Percentiles rank a stretch among this genome's conserved stretches.
Conservation (phyloP, 2,329 filamentous ascomycete species). For the Hypomyces rosellus region DNA sequence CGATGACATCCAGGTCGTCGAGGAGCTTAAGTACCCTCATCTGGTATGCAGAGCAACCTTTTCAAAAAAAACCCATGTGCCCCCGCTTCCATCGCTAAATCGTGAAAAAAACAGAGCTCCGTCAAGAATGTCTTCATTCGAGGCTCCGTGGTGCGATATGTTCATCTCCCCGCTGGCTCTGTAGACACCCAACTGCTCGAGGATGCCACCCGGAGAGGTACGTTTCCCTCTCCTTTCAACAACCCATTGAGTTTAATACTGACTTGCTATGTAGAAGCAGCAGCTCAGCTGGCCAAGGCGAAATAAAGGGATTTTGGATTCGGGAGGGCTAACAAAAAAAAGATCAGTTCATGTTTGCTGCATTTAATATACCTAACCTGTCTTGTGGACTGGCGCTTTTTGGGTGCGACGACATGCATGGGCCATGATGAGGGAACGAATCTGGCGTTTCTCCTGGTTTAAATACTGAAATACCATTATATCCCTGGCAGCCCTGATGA, state of each 20-base stretch:
- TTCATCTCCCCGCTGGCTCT: conserved; percentile 74
- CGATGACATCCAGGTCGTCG: conserved; percentile 86
- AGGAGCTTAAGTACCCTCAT: conserved; percentile 93
- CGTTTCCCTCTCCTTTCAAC: conserved; percentile 15
- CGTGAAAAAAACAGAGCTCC: conserved; percentile 43
- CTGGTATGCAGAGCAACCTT: conserved; percentile 47
- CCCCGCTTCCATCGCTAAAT: background rate
- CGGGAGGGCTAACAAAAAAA: background rate
- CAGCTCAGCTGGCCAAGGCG: conserved; percentile 51
- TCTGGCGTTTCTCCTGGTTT: conserved; percentile 19
- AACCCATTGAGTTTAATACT: background rate
- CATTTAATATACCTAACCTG: background rate
- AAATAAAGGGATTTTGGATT: conserved; percentile 31
- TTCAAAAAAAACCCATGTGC: too few relatives aligned
- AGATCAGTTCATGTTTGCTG: background rate
- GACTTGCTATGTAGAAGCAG: conserved; percentile 40
- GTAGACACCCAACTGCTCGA: conserved; percentile 84
- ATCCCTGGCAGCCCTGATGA: background rate
- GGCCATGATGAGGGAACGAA: conserved; percentile 5
- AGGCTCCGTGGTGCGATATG: conserved; percentile 87
- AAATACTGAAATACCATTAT: conserved; percentile 21
- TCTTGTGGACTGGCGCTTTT: conserved; percentile 7
- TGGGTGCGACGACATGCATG: conserved; percentile 6
- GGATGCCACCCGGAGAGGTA: conserved; percentile 84
- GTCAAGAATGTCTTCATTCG: conserved; percentile 96